A percentile compares a stretch with the other conserved stretches of the same genome.
These are phyloP conservation scores for Magnusiomyces tetraspermus DNA, from an alignment of 1,139 yeast species.

Conservation along the genomic window DNA sequence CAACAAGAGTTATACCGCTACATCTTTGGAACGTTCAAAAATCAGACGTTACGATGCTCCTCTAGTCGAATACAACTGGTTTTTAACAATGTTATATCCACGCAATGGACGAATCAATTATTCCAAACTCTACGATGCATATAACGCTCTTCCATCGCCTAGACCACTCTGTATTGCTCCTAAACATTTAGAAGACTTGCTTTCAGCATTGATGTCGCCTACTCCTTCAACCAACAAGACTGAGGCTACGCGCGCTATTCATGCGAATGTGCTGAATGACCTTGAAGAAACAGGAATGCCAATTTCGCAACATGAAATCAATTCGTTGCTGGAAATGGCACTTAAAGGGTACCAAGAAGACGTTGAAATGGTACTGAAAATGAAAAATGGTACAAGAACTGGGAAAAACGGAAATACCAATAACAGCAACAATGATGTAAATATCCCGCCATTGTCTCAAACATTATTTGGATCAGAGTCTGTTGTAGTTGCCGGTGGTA, in stretches of 20 bases:
- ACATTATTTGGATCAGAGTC: neutral
- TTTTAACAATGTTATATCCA: conserved; percentile 36
- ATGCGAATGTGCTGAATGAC: conserved; percentile 17
- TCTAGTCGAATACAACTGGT: conserved; percentile 22
- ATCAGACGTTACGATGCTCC: conserved; percentile 17
- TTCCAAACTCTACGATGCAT: conserved; percentile 30
- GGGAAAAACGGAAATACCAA: neutral
- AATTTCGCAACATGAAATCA: conserved; percentile 19
- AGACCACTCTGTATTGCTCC: conserved; percentile 31
- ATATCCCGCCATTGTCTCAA: neutral
- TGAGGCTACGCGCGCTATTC: neutral
- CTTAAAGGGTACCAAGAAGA: conserved; percentile 2
- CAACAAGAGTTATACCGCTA: conserved; percentile 11
- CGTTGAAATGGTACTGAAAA: neutral
- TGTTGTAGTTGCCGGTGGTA: too few species aligned
- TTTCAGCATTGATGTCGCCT: conserved; percentile 27
- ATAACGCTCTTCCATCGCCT: conserved; percentile 31
- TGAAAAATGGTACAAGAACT: neutral
- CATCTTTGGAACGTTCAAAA: conserved; percentile 11
- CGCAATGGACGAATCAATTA: conserved; percentile 11
- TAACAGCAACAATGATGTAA: neutral
- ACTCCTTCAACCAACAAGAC: conserved; percentile 4
- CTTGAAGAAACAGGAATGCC: conserved; percentile 21
- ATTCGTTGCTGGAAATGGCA: conserved; percentile 16
- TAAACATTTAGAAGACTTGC: conserved; percentile 36